Conservation (phyloP, 2,329 filamentous ascomycete species). For the Fusarium chuoi region DNA sequence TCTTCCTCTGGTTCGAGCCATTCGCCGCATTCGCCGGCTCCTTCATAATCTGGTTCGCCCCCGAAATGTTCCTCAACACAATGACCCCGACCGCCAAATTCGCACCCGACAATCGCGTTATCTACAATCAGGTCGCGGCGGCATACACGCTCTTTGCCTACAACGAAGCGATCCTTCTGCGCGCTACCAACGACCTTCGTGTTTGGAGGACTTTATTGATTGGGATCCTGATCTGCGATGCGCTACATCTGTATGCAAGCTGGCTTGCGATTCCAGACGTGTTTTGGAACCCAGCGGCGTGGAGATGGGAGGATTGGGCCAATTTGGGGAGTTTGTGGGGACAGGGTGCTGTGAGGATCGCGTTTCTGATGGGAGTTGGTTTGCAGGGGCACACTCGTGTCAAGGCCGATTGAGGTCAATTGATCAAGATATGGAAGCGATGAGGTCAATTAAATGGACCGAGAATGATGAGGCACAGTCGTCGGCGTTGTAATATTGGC, state of each 20-base stretch:
- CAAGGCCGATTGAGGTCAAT: background rate
- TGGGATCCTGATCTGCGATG: constrained; percentile 28
- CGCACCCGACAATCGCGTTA: constrained; percentile 26
- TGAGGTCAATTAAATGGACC: background rate
- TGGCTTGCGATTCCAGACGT: constrained; percentile 17
- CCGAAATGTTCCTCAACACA: constrained; percentile 15
- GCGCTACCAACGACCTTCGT: constrained; percentile 15
- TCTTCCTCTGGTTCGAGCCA: constrained; percentile 34
- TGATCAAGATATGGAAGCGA: background rate
- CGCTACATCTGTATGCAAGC: constrained; percentile 25
- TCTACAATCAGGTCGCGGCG: constrained; percentile 33
- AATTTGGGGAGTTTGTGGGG: constrained; percentile 34
- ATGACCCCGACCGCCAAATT: constrained; percentile 21
- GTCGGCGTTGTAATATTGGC: background rate
- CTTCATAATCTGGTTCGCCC: constrained; percentile 5
- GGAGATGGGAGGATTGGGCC: constrained; percentile 35
- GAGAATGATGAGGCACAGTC: background rate
- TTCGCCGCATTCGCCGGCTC: constrained; percentile 4
- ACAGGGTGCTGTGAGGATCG: constrained; percentile 21
- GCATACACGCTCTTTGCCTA: constrained; percentile 32
- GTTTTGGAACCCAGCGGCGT: constrained; percentile 15
- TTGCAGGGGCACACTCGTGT: background rate
- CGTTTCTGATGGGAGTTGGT: constrained; percentile 26
- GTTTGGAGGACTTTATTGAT: constrained; percentile 16
- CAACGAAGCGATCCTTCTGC: constrained; percentile 27